phyloP scores from a whole-genome alignment of 768 basidiomycete genomes.

The Trametes elegans region DNA sequence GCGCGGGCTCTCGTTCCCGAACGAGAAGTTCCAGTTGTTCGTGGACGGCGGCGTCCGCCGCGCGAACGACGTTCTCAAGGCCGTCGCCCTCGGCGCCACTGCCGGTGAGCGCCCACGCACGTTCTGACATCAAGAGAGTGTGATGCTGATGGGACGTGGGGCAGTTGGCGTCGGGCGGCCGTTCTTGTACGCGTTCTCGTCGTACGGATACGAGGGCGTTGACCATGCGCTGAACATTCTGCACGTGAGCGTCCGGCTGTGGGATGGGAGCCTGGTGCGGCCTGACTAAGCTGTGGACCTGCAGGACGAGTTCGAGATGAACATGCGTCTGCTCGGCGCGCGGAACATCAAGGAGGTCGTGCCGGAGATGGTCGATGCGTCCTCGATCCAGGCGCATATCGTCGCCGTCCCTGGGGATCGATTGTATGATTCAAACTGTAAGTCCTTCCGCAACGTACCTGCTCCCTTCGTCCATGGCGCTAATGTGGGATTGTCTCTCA shows the following conservation, averaged over 20 bases:
- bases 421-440: constrained; percentile 83
- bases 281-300: neutral
- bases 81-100: constrained; percentile 85
- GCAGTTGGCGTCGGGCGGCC: constrained; percentile 81
- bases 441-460: constrained; percentile 33
- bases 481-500: constrained; percentile 12
- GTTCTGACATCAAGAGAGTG: constrained; percentile 33
- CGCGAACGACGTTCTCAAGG: constrained; percentile 88
- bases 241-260: constrained; percentile 43
- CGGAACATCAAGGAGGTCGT: constrained; percentile 74
- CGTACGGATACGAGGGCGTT: constrained; percentile 88
- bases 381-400: constrained; percentile 62
- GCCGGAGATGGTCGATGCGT: constrained; percentile 88
- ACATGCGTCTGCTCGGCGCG: constrained; percentile 89
- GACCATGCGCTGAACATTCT: constrained; percentile 80
- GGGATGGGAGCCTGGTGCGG: neutral
- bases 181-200: constrained; percentile 84
- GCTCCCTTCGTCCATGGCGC: too few relatives aligned
- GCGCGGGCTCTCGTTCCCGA: constrained; percentile 71
- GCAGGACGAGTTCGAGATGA: constrained; percentile 98
- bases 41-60: constrained; percentile 94
- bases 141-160: neutral
- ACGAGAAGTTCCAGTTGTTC: constrained; percentile 79
- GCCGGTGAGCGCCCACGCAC: constrained; percentile 48
- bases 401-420: constrained; percentile 68